phyloP scores from a whole-genome alignment of 2,329 filamentous ascomycete species.

The Triangularia setosa region DNA sequence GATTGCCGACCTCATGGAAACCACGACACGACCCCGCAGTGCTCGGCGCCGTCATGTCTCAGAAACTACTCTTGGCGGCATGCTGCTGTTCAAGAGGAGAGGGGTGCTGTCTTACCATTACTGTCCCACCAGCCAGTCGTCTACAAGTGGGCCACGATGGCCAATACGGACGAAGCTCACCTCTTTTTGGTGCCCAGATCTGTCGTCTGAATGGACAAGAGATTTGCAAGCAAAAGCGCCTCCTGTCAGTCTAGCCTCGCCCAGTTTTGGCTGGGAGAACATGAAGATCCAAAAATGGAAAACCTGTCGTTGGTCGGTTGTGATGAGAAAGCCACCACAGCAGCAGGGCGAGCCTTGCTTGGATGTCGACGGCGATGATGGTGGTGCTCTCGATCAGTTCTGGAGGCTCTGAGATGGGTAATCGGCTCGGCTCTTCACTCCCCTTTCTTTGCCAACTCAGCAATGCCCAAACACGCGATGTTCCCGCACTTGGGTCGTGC shows the following conservation, averaged over 20 bases:
- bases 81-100: not conserved
- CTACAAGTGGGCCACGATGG: not conserved
- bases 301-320: not conserved
- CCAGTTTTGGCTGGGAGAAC: not conserved
- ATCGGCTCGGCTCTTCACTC: not conserved
- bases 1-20: slow-evolving; percentile 9
- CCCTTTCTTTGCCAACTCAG: slow-evolving; percentile 6
- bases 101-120: not conserved
- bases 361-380: not conserved
- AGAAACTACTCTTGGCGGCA: not conserved
- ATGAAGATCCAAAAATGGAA: not conserved
- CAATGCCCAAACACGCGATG: slow-evolving; percentile 2
- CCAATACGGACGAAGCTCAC: not conserved
- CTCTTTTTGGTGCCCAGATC: not conserved
- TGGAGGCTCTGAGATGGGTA: not conserved
- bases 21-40: not conserved
- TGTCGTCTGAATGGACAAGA: not conserved
- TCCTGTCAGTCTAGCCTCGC: not conserved
- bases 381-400: not conserved
- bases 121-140: not conserved
- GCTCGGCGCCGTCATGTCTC: not conserved
- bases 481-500: slow-evolving; percentile 6
- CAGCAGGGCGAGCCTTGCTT: not conserved
- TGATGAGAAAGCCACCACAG: not conserved
- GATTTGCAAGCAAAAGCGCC: not conserved